Evolutionary conservation across 768 basidiomycete genomes (phyloP).

Genomic region (Suillus ampliporus): DNA sequence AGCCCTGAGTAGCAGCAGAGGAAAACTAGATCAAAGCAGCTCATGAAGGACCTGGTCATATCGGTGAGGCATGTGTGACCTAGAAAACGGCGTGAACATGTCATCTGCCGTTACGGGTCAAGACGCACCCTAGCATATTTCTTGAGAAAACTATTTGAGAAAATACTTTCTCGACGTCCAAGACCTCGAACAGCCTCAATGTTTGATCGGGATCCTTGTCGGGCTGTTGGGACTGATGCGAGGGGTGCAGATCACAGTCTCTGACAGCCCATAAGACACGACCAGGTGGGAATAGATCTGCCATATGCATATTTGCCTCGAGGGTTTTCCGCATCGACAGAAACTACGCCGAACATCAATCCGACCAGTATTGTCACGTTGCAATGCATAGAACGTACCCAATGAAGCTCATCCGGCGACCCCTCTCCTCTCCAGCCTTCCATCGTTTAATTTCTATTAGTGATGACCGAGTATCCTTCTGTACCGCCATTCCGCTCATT

Average conservation of each 20-base stretch:
- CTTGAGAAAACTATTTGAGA: conserved; percentile 80
- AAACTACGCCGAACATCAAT: conserved; percentile 57
- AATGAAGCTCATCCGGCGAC: conserved; percentile 49
- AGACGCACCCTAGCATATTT: conserved; percentile 78
- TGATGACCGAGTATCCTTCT: conserved; percentile 46
- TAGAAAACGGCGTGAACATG: conserved; percentile 26
- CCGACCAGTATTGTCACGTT: conserved; percentile 52
- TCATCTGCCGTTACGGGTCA: conserved; percentile 9
- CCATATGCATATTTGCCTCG: conserved; percentile 82
- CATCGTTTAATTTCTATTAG: conserved; percentile 57
- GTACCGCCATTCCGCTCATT: conserved; percentile 47
- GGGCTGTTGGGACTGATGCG: conserved; percentile 44
- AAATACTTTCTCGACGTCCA: conserved; percentile 79
- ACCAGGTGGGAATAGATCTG: conserved; percentile 77
- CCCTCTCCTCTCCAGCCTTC: conserved; percentile 71
- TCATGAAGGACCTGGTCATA: conserved; percentile 81
- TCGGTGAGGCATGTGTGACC: conserved; percentile 80
- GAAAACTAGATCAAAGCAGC: conserved; percentile 47
- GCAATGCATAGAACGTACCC: conserved; percentile 47
- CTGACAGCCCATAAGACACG: conserved; percentile 81
- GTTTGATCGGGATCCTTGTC: conserved; percentile 25
- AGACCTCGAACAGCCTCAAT: conserved; percentile 72
- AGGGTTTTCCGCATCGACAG: conserved; percentile 81
- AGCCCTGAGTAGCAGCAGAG: not conserved
- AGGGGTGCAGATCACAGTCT: conserved; percentile 69